Base-by-base conservation (phyloP, 805 yeast species). In the Kazachstania psychrophila region DNA sequence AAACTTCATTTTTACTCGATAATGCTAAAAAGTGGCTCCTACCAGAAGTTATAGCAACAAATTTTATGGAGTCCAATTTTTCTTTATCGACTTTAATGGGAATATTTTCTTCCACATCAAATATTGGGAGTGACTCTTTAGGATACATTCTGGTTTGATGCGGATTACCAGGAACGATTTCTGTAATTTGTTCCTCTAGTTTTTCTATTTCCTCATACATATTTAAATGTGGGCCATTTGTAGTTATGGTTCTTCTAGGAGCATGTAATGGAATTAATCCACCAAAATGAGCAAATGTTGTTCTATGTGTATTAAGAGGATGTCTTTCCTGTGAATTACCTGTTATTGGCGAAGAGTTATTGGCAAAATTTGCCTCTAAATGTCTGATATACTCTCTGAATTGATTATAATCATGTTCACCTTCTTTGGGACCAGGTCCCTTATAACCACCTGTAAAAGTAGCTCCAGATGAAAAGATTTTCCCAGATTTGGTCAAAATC, bases 21-120 rank as follows among this genome's bases (percentile, higher is more conserved):
- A 79, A 53, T 0, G 78, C 87, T 11, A 79, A 56, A 36, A 79
- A 68, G 53, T 79, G 86, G 20, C 70, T 61, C 43, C 89, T 57
- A 0, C 89, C 89, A 29, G 82, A 70, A 14, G 75, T 65, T 2
- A 79, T 64, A 6, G 73, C 64, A 2, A 68, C 49, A 33, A 79
- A 64, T 33, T 60, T 61, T 2, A 57, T 41, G 10, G 55, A 44
- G 18, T 51, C 51, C 18, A 48, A 34, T 16, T 35, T 42, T 15
- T 43, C 44, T 11, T 42, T 32, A 35, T 50, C 49, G 2, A 52
- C 39, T 4, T 33, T 12, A 11, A 20, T 10, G 14, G 10, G 31
- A 12, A 43, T 38, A n/a, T 38, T 29, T 16, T 24, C 24, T 6
- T 31, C 39, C 2, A 36, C 36, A 5, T 19, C 18, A 32, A 49